Conservation (phyloP, 176 grass and related monocot species). For the barley (Hordeum vulgare) region DNA sequence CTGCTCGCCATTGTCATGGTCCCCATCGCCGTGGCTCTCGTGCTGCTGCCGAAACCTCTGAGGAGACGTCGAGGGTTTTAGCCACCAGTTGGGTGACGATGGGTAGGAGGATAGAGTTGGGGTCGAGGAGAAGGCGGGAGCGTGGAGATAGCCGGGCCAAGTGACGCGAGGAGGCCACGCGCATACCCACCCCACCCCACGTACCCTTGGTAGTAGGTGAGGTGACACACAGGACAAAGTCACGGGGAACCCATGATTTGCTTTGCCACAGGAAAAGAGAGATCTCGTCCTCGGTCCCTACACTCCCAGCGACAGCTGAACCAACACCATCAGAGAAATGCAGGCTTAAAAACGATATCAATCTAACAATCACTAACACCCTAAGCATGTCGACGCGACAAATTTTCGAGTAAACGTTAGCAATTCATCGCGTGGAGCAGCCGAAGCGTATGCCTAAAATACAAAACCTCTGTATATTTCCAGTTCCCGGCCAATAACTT, state of each 20-base stretch:
- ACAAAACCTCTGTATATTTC: conserved; percentile 35
- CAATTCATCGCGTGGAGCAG: neutral
- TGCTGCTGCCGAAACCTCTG: neutral
- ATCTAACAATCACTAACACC: neutral
- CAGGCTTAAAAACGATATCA: neutral
- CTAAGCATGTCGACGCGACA: neutral
- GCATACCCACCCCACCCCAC: neutral
- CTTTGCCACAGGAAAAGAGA: neutral
- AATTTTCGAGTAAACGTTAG: no score
- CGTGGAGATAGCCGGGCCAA: conserved; percentile 69
- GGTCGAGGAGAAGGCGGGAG: neutral
- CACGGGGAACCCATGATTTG: neutral
- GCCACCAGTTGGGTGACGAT: neutral
- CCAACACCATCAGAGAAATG: no score
- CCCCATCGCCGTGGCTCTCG: conserved; percentile 9
- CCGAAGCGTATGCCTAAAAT: neutral
- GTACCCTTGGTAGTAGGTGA: neutral
- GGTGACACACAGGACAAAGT: neutral
- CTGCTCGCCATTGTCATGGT: conserved; percentile 45
- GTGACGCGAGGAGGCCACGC: conserved; percentile 22
- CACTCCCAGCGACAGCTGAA: no score
- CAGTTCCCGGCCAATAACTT: neutral
- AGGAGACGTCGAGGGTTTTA: neutral
- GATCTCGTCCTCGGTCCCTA: neutral
- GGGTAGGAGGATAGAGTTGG: neutral